These are phyloP conservation scores for Besnoitia besnoiti DNA, from an alignment of 169 alveolate genomes.

Conservation along the genomic window DNA sequence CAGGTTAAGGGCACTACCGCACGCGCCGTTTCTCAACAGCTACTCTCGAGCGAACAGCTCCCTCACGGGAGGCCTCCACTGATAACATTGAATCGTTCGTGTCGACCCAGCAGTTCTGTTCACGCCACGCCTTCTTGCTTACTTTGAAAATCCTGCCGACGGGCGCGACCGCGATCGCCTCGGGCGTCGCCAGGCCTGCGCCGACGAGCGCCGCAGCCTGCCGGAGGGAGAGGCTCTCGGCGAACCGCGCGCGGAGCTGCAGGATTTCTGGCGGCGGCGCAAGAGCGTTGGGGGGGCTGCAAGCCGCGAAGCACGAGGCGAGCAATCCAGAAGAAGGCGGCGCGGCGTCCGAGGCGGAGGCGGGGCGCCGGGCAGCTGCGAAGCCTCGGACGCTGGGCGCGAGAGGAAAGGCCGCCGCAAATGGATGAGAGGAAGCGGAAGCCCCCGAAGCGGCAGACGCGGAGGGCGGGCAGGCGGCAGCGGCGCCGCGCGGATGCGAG, in stretches of 20 bases:
- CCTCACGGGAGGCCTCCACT: no score
- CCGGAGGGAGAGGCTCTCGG: background rate
- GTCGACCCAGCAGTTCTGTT: no score
- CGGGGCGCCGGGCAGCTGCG: background rate
- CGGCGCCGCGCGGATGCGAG: background rate
- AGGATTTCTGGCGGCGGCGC: background rate
- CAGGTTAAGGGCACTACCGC: no score
- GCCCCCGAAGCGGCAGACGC: background rate
- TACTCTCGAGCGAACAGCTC: no score
- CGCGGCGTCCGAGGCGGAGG: background rate
- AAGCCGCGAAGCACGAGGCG: background rate
- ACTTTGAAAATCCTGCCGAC: background rate
- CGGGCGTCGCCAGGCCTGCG: background rate
- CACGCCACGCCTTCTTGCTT: background rate
- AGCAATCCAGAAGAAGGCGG: conserved; percentile 19
- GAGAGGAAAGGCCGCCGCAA: background rate
- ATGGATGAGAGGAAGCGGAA: background rate
- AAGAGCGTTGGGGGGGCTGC: no score
- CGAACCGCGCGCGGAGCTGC: background rate
- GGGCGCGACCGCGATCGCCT: background rate
- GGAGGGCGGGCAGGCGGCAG: background rate
- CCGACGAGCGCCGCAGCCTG: conserved; percentile 39
- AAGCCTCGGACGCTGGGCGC: background rate
- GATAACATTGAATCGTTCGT: no score
- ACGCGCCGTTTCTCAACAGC: no score